A percentile compares a stretch with the other conserved stretches of the same genome.
phyloP scores from a whole-genome alignment of 768 basidiomycete genomes.

The Grammothele lineata region DNA sequence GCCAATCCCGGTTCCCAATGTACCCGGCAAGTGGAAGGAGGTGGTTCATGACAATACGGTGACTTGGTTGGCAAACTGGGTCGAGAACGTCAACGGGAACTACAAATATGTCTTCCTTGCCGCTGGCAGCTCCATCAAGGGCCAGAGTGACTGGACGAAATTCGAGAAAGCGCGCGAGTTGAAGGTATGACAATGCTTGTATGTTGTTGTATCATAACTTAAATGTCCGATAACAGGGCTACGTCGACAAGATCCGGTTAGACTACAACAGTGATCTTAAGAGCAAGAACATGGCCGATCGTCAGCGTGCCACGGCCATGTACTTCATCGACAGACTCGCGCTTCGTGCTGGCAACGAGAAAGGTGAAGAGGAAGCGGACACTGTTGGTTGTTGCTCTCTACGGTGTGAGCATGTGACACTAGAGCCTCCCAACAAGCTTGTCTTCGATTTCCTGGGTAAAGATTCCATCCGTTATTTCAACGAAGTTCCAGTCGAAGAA shows the following conservation, averaged over 20 bases:
- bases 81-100: constrained; percentile 94
- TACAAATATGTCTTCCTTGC: constrained; percentile 98
- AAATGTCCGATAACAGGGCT: constrained; percentile 66
- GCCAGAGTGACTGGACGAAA: constrained; percentile 95
- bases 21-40: constrained; percentile 87
- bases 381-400: constrained; percentile 99
- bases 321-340: constrained; percentile 98
- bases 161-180: constrained; percentile 97
- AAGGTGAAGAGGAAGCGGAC: constrained; percentile 98
- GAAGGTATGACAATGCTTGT: constrained; percentile 80
- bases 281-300: constrained; percentile 89
- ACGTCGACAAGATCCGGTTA: constrained; percentile 86
- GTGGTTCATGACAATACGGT: constrained; percentile 92
- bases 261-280: constrained; percentile 85
- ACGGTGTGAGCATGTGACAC: constrained; percentile 93
- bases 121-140: constrained; percentile 96
- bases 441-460: constrained; percentile 98
- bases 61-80: constrained; percentile 99
- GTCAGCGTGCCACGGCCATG: constrained; percentile 98
- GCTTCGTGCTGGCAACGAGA: constrained; percentile 98
- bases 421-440: constrained; percentile 82
- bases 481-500: constrained; percentile 80
- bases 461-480: constrained; percentile 97
- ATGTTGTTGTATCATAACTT: not conserved
- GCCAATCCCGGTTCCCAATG: constrained; percentile 81